Base-by-base conservation (phyloP, 2,329 filamentous ascomycete species). In the Colletotrichum sojae region DNA sequence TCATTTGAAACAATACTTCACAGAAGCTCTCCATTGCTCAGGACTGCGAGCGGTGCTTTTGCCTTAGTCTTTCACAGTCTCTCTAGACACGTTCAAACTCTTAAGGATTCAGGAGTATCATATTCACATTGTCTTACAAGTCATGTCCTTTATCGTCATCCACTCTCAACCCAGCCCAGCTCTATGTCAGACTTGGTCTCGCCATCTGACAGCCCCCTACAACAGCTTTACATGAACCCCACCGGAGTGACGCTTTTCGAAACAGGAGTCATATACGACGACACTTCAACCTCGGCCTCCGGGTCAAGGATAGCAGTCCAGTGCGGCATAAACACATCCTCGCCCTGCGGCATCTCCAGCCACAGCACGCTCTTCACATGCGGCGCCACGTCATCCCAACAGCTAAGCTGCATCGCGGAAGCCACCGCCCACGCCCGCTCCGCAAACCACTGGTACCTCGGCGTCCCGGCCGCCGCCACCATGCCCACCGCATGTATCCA, bases 401-500 rank as follows among this genome's bases (percentile, higher is more conserved):
- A 20, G 2, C 49, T 8, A 3, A 72, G 13, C 1, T 43, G 45
- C 4, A 67, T 18, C 0, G 63, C 27, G 5, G 25, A n/a, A 12
- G 45, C 63, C 2, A 39, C 12, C 3, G 69, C 49, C 9, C 52
- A 31, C 13, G 79, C 77, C 55, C 71, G 69, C 2, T 74, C 71
- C 2, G 39, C 54, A 6, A 83, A 79, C 77, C 77, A 80, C 8
- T 71, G 61, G 16, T 76, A 62, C 6, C 79, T 67, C 2, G 63
- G 18, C 16, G 77, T 76, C 1, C 75, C 75, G 3, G 66, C 67
- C 1, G 80, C 76, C 2, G 81, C 78, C 2, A 78, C 77, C 73
- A 85, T 75, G 1, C 83, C 83, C 39, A 85, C 72, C 0, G 80
- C 75, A 2, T 81, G 52, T n/a, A 83, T 55, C 85, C 85, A 87